phyloP scores from a whole-genome alignment of 2,329 filamentous ascomycete species.

The Paraconiothyrium brasiliense region DNA sequence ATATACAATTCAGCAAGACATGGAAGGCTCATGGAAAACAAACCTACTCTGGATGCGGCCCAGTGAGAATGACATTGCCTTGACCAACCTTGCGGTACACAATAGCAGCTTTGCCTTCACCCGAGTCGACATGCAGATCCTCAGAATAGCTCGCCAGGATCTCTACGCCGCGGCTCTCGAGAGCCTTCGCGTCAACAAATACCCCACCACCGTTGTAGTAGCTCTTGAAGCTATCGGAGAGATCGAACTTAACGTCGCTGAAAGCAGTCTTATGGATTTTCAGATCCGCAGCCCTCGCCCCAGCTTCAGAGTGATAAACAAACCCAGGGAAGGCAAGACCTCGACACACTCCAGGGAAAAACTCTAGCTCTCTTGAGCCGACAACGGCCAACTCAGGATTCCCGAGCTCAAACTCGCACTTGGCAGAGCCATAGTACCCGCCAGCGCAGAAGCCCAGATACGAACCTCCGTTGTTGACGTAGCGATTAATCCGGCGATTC shows the following conservation, averaged over 20 bases:
- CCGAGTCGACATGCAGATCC: constrained; percentile 77
- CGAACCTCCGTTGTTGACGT: constrained; percentile 82
- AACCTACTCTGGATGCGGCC: constrained; percentile 89
- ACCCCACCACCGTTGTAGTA: constrained; percentile 97
- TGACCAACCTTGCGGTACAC: constrained; percentile 85
- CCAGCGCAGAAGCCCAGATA: constrained; percentile 96
- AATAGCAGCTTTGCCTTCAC: constrained; percentile 77
- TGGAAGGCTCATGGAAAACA: not conserved
- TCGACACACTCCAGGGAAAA: constrained; percentile 87
- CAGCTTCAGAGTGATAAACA: constrained; percentile 86
- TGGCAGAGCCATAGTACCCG: constrained; percentile 84
- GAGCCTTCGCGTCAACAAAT: constrained; percentile 80
- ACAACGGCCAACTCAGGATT: constrained; percentile 83
- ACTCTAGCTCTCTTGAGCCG: constrained; percentile 82
- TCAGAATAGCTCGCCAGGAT: constrained; percentile 83
- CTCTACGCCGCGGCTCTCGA: constrained; percentile 73
- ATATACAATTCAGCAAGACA: constrained; percentile 27
- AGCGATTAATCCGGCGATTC: constrained; percentile 84
- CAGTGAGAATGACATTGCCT: constrained; percentile 81
- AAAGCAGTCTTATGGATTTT: constrained; percentile 71
- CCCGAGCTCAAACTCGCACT: constrained; percentile 92
- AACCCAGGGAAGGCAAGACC: constrained; percentile 91
- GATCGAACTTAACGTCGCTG: constrained; percentile 52
- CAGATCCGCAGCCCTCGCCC: constrained; percentile 77
- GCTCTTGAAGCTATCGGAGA: constrained; percentile 72